Conservation (phyloP, 306 rosid species). For the Adenanthera pavonina region DNA sequence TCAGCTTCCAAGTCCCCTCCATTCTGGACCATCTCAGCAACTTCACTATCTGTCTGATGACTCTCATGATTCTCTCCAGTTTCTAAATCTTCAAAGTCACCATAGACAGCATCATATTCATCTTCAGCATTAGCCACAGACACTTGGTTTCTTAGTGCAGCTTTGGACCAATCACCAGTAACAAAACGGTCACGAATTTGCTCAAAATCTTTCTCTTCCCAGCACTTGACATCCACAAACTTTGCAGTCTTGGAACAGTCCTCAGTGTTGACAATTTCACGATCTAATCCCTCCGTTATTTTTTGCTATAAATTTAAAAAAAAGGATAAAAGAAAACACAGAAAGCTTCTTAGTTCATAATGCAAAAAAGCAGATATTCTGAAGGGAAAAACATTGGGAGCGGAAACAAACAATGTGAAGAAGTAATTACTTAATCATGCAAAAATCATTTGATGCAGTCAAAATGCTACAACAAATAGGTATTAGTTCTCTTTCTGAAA, state of each 20-base stretch:
- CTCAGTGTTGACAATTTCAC: conserved; percentile 59
- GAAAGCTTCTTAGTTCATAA: conserved; percentile 31
- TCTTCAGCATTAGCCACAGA: conserved; percentile 50
- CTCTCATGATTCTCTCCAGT: conserved; percentile 62
- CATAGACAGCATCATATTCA: conserved; percentile 58
- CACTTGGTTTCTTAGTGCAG: conserved; percentile 66
- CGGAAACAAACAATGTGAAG: conserved; percentile 14
- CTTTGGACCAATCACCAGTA: conserved; percentile 89
- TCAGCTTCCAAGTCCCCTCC: conserved; percentile 61
- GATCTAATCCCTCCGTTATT: conserved; percentile 49
- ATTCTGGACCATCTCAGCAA: conserved; percentile 39
- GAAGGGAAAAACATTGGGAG: conserved; percentile 2
- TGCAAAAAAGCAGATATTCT: conserved; percentile 18
- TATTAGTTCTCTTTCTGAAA: not conserved
- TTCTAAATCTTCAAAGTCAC: conserved; percentile 98
- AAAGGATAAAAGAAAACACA: conserved; percentile 30
- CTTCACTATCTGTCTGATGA: conserved; percentile 39
- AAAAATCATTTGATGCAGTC: not conserved
- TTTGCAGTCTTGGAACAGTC: conserved; percentile 79
- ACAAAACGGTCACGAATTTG: conserved; percentile 81
- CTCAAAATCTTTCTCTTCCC: conserved; percentile 59
- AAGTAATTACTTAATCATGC: not conserved
- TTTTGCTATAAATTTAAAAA: conserved; percentile 45
- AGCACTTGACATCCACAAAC: conserved; percentile 45
- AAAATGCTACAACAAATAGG: conserved; percentile 20